These are phyloP conservation scores for Neurospora discreta DNA, from an alignment of 495 filamentous ascomycete genomes.

Conservation along the genomic window DNA sequence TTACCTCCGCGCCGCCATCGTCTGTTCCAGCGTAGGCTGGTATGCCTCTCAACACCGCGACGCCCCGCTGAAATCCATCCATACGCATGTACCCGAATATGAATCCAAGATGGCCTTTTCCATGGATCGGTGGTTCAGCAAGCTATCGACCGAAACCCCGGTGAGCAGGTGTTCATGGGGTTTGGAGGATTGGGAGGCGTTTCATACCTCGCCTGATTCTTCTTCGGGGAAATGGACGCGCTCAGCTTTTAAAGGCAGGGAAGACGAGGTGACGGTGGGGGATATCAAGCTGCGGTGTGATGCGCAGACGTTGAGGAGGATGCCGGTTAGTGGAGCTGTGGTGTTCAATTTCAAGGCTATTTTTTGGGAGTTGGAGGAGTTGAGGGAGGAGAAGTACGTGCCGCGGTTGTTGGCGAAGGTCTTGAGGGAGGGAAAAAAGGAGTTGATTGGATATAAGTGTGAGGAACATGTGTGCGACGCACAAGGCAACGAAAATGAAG, in stretches of 20 bases:
- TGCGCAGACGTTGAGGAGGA: conserved; percentile 79
- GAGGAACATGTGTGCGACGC: no score
- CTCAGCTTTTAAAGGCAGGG: conserved; percentile 8
- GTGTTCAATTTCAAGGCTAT: conserved; percentile 90
- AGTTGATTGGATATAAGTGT: conserved; percentile 71
- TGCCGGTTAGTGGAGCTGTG: conserved; percentile 65
- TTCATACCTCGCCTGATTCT: conserved; percentile 38
- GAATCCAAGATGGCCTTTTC: conserved; percentile 84
- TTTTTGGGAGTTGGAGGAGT: conserved; percentile 65
- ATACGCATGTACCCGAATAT: conserved; percentile 72
- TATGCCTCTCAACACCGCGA: conserved; percentile 68
- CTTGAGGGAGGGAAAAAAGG: conserved; percentile 60
- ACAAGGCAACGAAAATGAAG: no score
- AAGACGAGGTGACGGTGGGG: conserved; percentile 38
- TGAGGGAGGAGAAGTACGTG: conserved; percentile 64
- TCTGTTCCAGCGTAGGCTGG: conserved; percentile 78
- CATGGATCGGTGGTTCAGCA: conserved; percentile 86
- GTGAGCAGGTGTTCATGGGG: conserved; percentile 89
- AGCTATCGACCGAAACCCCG: conserved; percentile 59
- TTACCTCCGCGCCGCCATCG: conserved; percentile 63
- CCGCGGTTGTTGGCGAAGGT: conserved; percentile 59
- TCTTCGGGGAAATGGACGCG: conserved; percentile 7
- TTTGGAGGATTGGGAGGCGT: conserved; percentile 62
- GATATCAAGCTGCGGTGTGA: conserved; percentile 73
- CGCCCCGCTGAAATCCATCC: conserved; percentile 60